These are phyloP conservation scores for Skeletonema marinoi DNA, from an alignment of 108 stramenopile species.

Conservation along the genomic window DNA sequence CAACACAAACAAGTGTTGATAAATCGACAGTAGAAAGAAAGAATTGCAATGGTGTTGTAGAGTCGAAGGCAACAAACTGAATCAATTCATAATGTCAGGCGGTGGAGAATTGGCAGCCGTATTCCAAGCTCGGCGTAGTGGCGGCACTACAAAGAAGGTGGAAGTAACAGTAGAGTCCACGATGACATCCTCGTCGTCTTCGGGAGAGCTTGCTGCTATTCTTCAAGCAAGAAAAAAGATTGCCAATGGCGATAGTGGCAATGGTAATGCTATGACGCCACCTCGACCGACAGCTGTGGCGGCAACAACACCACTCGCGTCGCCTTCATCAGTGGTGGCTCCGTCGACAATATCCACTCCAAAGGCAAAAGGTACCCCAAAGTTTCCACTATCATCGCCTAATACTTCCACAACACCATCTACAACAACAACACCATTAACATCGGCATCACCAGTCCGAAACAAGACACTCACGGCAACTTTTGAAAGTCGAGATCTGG, in stretches of 20 bases:
- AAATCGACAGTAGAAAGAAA: neutral
- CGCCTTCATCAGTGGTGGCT: neutral
- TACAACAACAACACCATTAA: neutral
- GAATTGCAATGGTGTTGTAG: neutral
- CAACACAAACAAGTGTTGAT: no score
- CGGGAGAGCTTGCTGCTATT: neutral
- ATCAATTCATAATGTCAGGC: slow-evolving; percentile 11
- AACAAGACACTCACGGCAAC: neutral
- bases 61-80: neutral
- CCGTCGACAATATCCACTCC: no score
- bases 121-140: slow-evolving; percentile 14
- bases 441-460: neutral
- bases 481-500: slow-evolving; percentile 16
- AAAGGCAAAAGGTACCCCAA: neutral
- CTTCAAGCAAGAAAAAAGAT: neutral
- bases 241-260: neutral
- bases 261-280: neutral
- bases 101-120: slow-evolving; percentile 19
- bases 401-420: neutral
- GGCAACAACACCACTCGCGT: neutral
- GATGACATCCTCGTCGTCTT: neutral
- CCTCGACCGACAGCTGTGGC: neutral
- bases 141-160: slow-evolving; percentile 2
- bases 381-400: neutral
- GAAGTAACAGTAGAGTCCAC: neutral